These are phyloP conservation scores for Verticillium longisporum DNA, from an alignment of 2,329 filamentous ascomycete genomes.

Conservation along the genomic window DNA sequence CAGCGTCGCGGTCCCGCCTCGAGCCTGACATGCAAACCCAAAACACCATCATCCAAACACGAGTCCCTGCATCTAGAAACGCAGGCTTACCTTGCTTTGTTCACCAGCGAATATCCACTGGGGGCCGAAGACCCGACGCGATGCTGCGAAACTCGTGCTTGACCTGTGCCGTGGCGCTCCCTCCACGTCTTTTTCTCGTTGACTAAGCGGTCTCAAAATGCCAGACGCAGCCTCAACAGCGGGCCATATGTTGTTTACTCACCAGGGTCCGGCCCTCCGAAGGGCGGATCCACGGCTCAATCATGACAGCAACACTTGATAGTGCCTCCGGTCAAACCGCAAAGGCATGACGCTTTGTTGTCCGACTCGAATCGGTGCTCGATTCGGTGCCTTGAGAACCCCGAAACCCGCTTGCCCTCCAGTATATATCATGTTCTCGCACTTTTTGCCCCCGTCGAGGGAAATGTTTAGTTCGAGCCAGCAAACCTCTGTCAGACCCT, in stretches of 20 bases:
- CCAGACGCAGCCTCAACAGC: not conserved
- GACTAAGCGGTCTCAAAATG: not conserved
- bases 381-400: not conserved
- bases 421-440: not conserved
- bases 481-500: not conserved
- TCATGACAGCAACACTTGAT: not conserved
- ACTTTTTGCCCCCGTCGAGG: not conserved
- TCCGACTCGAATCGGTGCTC: not conserved
- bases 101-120: not conserved
- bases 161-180: not conserved
- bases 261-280: not conserved
- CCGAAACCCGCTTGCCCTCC: not conserved
- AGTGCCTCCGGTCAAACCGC: not conserved
- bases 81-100: not conserved
- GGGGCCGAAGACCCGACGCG: not conserved
- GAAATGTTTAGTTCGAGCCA: not conserved
- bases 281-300: not conserved
- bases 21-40: not conserved
- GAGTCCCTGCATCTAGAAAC: not conserved
- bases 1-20: not conserved
- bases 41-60: not conserved
- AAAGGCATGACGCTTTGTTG: not conserved
- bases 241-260: not conserved
- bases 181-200: not conserved
- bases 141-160: not conserved